phyloP scores from a whole-genome alignment of 1,284 basidiomycete genomes.

The Sporisorium scitamineum region DNA sequence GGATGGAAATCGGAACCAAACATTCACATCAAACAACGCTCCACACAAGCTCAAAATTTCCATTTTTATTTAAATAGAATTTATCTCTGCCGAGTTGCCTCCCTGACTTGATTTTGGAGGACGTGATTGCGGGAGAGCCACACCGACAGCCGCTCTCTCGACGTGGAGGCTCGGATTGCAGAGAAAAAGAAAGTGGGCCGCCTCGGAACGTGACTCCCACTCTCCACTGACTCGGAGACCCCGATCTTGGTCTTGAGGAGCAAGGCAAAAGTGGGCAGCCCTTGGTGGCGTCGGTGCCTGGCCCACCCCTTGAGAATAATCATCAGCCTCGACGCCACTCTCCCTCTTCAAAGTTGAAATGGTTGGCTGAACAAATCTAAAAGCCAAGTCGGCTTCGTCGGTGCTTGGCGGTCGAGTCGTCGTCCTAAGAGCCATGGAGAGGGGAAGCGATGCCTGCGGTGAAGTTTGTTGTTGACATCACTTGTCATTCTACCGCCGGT shows the following conservation, averaged over 20 bases:
- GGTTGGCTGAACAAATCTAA: background rate
- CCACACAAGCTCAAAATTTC: background rate
- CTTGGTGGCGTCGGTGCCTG: background rate
- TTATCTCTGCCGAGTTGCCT: background rate
- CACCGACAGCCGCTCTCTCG: background rate
- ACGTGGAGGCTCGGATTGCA: background rate
- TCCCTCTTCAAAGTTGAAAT: background rate
- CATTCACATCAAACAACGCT: background rate
- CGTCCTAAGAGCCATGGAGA: background rate
- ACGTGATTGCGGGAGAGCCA: background rate
- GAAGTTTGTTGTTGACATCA: background rate
- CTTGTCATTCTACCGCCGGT: background rate
- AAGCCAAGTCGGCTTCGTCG: slow-evolving; percentile 3
- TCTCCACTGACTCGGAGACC: background rate
- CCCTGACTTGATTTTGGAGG: background rate
- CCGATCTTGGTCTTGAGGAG: background rate
- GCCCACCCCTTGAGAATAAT: background rate
- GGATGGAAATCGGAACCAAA: slow-evolving; percentile 5
- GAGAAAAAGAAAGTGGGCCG: too few relatives aligned
- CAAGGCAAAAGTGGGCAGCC: background rate
- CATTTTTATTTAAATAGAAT: background rate
- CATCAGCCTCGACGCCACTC: background rate
- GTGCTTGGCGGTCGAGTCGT: background rate
- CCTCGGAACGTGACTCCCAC: too few relatives aligned
- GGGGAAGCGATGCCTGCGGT: background rate